A percentile compares a stretch with the other conserved stretches of the same genome.
These are phyloP conservation scores for Asterochloris sp. DNA, from an alignment of 139 green algal genomes.

Conservation along the genomic window DNA sequence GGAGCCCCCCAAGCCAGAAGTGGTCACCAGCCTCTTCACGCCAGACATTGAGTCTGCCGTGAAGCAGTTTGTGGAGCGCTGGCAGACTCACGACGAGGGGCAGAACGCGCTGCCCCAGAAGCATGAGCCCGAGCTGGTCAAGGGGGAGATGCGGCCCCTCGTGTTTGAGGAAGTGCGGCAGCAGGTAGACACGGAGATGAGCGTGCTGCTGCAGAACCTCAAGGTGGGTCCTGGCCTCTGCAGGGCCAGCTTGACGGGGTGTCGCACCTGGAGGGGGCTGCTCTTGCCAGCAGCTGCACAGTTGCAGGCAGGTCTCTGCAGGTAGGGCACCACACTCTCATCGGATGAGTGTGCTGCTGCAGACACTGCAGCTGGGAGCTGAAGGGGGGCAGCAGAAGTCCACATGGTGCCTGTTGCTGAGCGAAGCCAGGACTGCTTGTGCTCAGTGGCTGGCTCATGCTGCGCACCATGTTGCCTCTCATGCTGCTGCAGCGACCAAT, in stretches of 20 bases:
- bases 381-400: no score
- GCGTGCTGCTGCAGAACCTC: slow-evolving; percentile 79
- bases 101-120: slow-evolving; percentile 12
- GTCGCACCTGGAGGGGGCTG: no score
- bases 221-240: slow-evolving; percentile 41
- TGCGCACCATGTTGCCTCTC: neutral
- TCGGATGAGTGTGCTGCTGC: no score
- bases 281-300: no score
- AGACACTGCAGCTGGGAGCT: no score
- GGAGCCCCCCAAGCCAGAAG: slow-evolving; percentile 31
- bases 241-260: neutral
- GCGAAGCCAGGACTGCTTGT: neutral
- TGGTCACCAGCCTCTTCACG: slow-evolving; percentile 60
- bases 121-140: slow-evolving; percentile 69
- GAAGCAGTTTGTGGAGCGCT: slow-evolving; percentile 72
- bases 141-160: slow-evolving; percentile 80
- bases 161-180: slow-evolving; percentile 87
- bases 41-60: slow-evolving; percentile 62
- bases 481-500: neutral
- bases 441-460: neutral
- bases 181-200: slow-evolving; percentile 86
- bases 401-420: neutral
- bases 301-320: no score
- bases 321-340: no score
- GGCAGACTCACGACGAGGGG: slow-evolving; percentile 54